Percentiles rank a stretch among this genome's conserved stretches.
phyloP scores from a whole-genome alignment of 1,284 basidiomycete genomes.

The Thelephora terrestris region DNA sequence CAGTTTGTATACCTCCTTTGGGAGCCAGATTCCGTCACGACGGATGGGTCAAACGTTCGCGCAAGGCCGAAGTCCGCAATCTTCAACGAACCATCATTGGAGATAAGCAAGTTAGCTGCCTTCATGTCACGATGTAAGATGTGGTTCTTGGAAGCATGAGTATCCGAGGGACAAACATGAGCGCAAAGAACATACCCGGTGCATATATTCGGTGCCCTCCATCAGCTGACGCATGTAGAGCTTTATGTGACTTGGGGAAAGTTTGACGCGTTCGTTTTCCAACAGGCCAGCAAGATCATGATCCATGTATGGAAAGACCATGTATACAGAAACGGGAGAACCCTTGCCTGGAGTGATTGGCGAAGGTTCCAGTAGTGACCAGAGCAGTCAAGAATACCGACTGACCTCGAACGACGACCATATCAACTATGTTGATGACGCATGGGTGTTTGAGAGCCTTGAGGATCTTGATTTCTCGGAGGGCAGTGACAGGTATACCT shows the following conservation, averaged over 20 bases:
- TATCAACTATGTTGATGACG: slow-evolving; percentile 85
- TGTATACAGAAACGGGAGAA: slow-evolving; percentile 76
- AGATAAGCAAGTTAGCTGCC: slow-evolving; percentile 93
- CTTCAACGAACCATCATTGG: slow-evolving; percentile 71
- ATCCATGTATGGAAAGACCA: slow-evolving; percentile 99
- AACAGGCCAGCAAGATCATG: slow-evolving; percentile 94
- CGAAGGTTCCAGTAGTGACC: slow-evolving; percentile 2
- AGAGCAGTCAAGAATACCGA: slow-evolving; percentile 9
- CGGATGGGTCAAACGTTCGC: slow-evolving; percentile 54
- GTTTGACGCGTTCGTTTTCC: slow-evolving; percentile 80
- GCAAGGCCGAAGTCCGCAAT: slow-evolving; percentile 98
- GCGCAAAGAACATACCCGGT: slow-evolving; percentile 49
- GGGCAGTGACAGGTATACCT: slow-evolving; percentile 92
- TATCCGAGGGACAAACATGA: slow-evolving; percentile 7
- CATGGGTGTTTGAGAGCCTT: slow-evolving; percentile 83
- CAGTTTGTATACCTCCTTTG: slow-evolving; percentile 88
- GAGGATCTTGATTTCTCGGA: slow-evolving; percentile 97
- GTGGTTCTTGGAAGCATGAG: slow-evolving; percentile 54
- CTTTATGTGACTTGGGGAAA: slow-evolving; percentile 83
- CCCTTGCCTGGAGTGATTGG: slow-evolving; percentile 48
- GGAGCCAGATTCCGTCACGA: slow-evolving; percentile 33
- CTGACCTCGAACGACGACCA: slow-evolving; percentile 75
- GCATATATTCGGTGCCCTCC: slow-evolving; percentile 93
- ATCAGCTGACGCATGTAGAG: slow-evolving; percentile 93
- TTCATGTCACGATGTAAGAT: slow-evolving; percentile 99